Evolutionary conservation across 2,329 filamentous ascomycete genomes (phyloP).

Genomic region (Hortaea werneckii): DNA sequence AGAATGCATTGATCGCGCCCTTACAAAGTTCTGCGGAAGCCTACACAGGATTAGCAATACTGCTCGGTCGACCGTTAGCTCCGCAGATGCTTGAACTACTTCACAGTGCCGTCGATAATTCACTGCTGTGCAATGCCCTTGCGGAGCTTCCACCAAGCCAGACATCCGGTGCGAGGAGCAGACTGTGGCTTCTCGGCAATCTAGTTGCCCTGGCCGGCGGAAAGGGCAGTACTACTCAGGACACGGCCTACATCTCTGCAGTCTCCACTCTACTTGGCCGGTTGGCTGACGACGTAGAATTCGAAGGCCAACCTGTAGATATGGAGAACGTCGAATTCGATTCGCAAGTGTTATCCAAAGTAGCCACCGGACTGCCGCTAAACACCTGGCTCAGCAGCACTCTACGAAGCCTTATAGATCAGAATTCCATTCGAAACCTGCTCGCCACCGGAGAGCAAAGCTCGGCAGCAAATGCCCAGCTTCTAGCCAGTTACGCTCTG

Average conservation of each 20-base stretch:
- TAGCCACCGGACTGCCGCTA: constrained; percentile 16
- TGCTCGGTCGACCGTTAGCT: constrained; percentile 20
- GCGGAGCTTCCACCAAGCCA: neutral
- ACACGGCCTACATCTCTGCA: constrained; percentile 42
- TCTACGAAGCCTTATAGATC: constrained; percentile 61
- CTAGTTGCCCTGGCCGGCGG: constrained; percentile 38
- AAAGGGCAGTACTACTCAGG: constrained; percentile 1
- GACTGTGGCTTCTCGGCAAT: constrained; percentile 49
- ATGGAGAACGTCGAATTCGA: constrained; percentile 26
- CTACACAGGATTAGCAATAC: constrained; percentile 18
- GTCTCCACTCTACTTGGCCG: constrained; percentile 48
- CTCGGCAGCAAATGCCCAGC: constrained; percentile 40
- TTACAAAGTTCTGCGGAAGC: constrained; percentile 15
- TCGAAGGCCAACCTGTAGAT: constrained; percentile 31
- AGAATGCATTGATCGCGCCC: constrained; percentile 23
- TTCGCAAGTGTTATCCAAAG: constrained; percentile 36
- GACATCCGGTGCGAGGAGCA: constrained; percentile 23
- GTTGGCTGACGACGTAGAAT: constrained; percentile 45
- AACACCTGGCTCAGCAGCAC: constrained; percentile 51
- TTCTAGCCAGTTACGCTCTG: constrained; percentile 76
- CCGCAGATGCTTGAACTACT: constrained; percentile 17
- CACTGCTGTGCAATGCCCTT: constrained; percentile 12
- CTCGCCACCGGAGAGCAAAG: constrained; percentile 36
- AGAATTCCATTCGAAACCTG: constrained; percentile 55
- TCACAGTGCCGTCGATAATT: constrained; percentile 13